Conservation (phyloP, 495 filamentous ascomycete genomes). For the Darksidea phi region DNA sequence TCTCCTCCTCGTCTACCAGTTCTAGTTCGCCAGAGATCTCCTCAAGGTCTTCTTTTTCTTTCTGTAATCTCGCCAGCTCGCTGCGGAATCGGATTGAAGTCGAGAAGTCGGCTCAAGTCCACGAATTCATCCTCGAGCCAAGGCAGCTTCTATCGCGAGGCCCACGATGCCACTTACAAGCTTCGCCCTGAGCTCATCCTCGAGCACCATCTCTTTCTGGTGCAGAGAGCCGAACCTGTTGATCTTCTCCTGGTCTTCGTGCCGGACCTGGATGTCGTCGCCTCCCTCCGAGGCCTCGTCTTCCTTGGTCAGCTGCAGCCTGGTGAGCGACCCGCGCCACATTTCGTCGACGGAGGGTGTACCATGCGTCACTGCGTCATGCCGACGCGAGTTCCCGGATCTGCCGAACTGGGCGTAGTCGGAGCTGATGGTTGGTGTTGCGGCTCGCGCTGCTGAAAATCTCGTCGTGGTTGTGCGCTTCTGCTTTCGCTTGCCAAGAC, state of each 20-base stretch:
- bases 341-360: no score
- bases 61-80: slow-evolving; percentile 57
- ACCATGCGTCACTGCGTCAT: slow-evolving; percentile 46
- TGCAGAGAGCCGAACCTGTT: slow-evolving; percentile 95
- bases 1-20: slow-evolving; percentile 91
- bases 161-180: slow-evolving; percentile 56
- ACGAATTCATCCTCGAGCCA: no score
- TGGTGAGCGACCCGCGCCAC: no score
- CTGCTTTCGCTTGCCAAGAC: no score
- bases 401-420: no score
- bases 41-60: slow-evolving; percentile 97
- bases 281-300: slow-evolving; percentile 68
- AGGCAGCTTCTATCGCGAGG: not conserved
- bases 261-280: slow-evolving; percentile 85
- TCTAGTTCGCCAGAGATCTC: slow-evolving; percentile 89
- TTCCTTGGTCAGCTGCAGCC: slow-evolving; percentile 94
- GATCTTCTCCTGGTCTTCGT: slow-evolving; percentile 97
- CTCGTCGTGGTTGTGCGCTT: no score
- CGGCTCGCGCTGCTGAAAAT: no score
- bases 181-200: slow-evolving; percentile 79
- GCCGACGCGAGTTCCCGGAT: no score
- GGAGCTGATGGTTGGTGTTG: no score
- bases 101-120: no score
- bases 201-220: slow-evolving; percentile 72
- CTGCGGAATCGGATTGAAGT: no score